phyloP scores from a whole-genome alignment of 208 protist species.

The Leishmania turanica region DNA sequence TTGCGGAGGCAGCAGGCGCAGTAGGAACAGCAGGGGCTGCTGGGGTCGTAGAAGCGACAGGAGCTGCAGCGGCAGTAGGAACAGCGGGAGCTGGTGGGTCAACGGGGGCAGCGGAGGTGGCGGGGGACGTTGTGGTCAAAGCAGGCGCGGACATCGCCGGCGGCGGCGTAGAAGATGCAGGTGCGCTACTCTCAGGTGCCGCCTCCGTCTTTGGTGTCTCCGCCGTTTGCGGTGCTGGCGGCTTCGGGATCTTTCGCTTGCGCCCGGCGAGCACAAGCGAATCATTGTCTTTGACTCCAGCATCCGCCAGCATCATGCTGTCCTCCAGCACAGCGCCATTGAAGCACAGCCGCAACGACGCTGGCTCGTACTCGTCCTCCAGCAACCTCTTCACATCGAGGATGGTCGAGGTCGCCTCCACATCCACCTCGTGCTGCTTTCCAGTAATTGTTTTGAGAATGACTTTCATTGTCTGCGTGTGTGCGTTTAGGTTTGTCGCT shows the following conservation, averaged over 20 bases:
- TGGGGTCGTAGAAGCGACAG: not conserved
- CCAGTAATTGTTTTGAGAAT: constrained; percentile 70
- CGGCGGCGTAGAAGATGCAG: constrained; percentile 7
- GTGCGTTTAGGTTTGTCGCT: not conserved
- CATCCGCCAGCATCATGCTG: constrained; percentile 52
- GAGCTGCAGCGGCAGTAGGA: not conserved
- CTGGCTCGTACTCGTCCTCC: constrained; percentile 71
- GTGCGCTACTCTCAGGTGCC: not conserved
- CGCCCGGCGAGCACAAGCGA: constrained; percentile 75
- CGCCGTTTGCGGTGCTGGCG: constrained; percentile 6
- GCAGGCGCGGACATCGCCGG: not conserved
- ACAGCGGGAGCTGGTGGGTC: not conserved
- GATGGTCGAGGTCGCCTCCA: constrained; percentile 53
- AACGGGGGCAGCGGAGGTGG: not conserved
- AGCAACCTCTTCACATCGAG: constrained; percentile 65
- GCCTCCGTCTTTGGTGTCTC: constrained; percentile 12
- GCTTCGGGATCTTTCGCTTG: constrained; percentile 71
- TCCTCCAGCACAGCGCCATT: constrained; percentile 75
- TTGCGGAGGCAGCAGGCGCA: constrained; percentile 10
- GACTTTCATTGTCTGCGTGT: constrained; percentile 60
- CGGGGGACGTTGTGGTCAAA: not conserved
- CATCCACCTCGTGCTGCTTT: constrained; percentile 57
- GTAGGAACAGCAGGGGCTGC: constrained; percentile 11
- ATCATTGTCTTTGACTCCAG: constrained; percentile 50
- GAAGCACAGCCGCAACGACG: constrained; percentile 70